A percentile compares a stretch with the other conserved stretches of the same genome.
Conservation (phyloP, 1,284 basidiomycete species). For the Ustilago nuda region DNA sequence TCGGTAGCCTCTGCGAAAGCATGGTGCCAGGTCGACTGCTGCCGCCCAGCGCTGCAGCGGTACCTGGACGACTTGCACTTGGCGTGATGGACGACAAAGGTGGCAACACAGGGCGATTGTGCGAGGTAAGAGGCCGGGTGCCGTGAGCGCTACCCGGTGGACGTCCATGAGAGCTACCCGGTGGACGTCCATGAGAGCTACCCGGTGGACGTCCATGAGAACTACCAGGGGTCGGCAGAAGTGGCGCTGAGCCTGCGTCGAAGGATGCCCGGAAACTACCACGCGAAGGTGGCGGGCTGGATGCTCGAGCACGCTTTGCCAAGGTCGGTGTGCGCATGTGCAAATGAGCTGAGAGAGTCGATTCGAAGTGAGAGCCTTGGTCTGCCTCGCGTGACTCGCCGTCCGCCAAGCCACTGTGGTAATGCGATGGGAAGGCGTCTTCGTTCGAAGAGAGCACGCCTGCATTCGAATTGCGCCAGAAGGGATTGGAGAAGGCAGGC, state of each 20-base stretch:
- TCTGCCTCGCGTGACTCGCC: constrained; percentile 14
- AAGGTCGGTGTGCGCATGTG: constrained; percentile 56
- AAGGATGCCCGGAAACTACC: constrained; percentile 39
- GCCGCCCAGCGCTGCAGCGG: constrained; percentile 33
- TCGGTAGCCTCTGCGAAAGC: constrained; percentile 41
- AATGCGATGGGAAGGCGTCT: constrained; percentile 15
- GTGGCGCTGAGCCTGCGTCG: constrained; percentile 33
- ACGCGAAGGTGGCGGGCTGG: constrained; percentile 46
- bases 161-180: constrained; percentile 50
- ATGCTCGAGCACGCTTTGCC: constrained; percentile 37
- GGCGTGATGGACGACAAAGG: constrained; percentile 54
- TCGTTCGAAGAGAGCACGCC: constrained; percentile 12
- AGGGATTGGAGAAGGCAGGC: constrained; percentile 43
- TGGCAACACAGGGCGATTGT: constrained; percentile 58
- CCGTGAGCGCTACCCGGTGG: constrained; percentile 48
- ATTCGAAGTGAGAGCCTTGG: constrained; percentile 49
- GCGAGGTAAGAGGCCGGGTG: constrained; percentile 37
- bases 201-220: constrained; percentile 49
- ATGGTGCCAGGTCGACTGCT: constrained; percentile 33
- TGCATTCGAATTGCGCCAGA: constrained; percentile 34
- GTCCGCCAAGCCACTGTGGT: constrained; percentile 12
- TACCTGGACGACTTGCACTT: constrained; percentile 54
- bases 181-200: constrained; percentile 44
- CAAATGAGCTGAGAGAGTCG: constrained; percentile 55
- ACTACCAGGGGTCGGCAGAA: constrained; percentile 48